phyloP scores from a whole-genome alignment of 768 basidiomycete genomes.

The Asterophora parasitica region DNA sequence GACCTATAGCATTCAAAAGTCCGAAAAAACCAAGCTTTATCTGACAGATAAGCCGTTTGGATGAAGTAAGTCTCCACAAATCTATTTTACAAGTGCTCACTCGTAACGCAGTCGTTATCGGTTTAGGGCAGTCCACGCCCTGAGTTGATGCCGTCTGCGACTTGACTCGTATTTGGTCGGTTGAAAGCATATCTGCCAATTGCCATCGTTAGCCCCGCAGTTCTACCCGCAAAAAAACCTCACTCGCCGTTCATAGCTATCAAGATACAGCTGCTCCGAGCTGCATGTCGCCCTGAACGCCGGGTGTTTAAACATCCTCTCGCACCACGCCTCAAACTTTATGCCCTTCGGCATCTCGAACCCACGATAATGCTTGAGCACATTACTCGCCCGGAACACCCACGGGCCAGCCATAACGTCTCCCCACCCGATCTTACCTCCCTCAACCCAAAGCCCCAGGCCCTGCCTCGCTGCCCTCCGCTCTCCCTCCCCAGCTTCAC shows the following conservation, averaged over 20 bases:
- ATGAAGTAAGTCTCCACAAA: no score
- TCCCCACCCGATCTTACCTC: constrained; percentile 52
- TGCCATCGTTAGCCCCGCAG: not conserved
- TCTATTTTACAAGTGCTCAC: no score
- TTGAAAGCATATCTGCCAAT: constrained; percentile 65
- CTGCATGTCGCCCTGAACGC: constrained; percentile 67
- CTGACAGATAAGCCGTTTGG: no score
- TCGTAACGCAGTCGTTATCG: no score
- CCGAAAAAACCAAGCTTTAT: no score
- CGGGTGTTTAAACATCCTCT: constrained; percentile 52
- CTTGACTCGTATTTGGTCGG: constrained; percentile 71
- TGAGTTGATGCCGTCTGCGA: constrained; percentile 70
- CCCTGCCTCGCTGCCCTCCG: constrained; percentile 30
- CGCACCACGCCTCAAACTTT: constrained; percentile 49
- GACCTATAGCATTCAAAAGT: no score
- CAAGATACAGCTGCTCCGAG: constrained; percentile 59
- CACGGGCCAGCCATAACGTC: constrained; percentile 73
- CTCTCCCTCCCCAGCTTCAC: constrained; percentile 37
- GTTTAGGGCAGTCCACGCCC: constrained; percentile 58
- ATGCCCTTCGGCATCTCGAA: constrained; percentile 50
- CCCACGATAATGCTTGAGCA: constrained; percentile 62
- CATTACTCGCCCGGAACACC: constrained; percentile 62
- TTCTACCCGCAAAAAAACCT: not conserved
- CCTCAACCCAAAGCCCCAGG: constrained; percentile 58
- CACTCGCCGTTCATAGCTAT: constrained; percentile 62